Evolutionary conservation across 805 yeast genomes (phyloP).

Genomic region (Nakazawaea ernobii): DNA sequence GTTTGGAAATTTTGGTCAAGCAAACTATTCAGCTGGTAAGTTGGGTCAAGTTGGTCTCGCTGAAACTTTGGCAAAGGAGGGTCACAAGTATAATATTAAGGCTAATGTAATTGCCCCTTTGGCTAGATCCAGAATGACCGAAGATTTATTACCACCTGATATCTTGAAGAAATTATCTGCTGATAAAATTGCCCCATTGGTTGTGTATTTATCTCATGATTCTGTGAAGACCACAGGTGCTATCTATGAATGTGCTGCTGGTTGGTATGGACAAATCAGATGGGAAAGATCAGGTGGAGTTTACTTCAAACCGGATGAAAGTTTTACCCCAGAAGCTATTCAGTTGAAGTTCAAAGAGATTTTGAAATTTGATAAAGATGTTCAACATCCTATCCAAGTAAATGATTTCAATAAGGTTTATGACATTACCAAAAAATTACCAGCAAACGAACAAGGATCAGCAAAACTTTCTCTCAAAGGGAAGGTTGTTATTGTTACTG

Average conservation of each 20-base stretch:
- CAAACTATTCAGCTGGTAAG: conserved; percentile 93
- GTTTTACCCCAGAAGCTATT: conserved; percentile 82
- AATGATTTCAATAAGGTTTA: conserved; percentile 65
- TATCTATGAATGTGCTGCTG: conserved; percentile 91
- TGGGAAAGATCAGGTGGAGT: conserved; percentile 94
- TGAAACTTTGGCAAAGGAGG: conserved; percentile 94
- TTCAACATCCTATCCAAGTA: conserved; percentile 64
- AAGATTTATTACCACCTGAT: conserved; percentile 79
- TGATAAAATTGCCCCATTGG: conserved; percentile 88
- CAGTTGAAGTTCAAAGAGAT: conserved; percentile 61
- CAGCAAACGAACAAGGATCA: conserved; percentile 48
- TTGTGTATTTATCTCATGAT: conserved; percentile 72
- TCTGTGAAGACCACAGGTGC: conserved; percentile 59
- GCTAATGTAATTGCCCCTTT: conserved; percentile 90
- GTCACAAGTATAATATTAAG: conserved; percentile 73
- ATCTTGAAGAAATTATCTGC: conserved; percentile 76
- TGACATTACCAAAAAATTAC: conserved; percentile 43
- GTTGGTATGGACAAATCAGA: conserved; percentile 83
- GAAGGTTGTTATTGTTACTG: conserved; percentile 88
- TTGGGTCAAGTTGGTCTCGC: conserved; percentile 85
- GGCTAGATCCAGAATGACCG: conserved; percentile 96
- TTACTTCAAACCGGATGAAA: conserved; percentile 68
- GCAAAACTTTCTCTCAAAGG: conserved; percentile 54
- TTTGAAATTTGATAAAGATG: conserved; percentile 50
- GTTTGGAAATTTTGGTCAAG: conserved; percentile 95